Evolutionary conservation across 257 asterid species (phyloP), one percentile per base, ranked within the genome.

Genomic region (Primulina tabacum): DNA sequence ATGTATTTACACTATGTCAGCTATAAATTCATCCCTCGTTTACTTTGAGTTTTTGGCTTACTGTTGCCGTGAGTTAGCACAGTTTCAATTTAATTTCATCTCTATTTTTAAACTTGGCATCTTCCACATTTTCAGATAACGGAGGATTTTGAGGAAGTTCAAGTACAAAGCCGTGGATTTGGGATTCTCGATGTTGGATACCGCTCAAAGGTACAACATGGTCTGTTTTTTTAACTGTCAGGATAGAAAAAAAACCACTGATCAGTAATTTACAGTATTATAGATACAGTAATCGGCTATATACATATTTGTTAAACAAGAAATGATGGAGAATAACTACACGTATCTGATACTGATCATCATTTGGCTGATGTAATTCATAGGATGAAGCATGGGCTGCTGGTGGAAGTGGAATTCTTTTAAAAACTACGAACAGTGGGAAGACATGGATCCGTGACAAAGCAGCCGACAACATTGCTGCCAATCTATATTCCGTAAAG

Each of bases 371-470:
- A 56, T 76, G 69, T 52, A 64, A 71, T 28, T 71, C 68, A 65
- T 70, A 94, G 97, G 97, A 79, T 24, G 97, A 93, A 80, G 99
- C 97, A 52, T 89, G 99, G 97, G 99, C 97, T 67, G 96, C 97
- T 71, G 99, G 99, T 74, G 96, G 99, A 40, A 94, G 99, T 75
- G 99, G 97, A 35, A 67, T 94, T 79, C 82, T 91, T 78, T 75
- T 94, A 69, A 94, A 93, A 82, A 87, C 99, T 61, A 89, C 82
- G 0, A 89, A 94, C 75, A 89, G 96, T 12, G 96, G 99, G 58
- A 91, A 85, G 92, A 69, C 89, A 53, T 94, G 99, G 97, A 74
- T 61, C 40, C 96, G 96, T 28, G 97, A 94, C 85, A 94, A 82
- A 80, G 96, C 97, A 34, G 99, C 96, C 50, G 97, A 94, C 76